Percentiles rank a stretch among this genome's conserved stretches.
Evolutionary conservation across 148 eudicot genomes (phyloP).

Genomic region (Persicaria maculosa): DNA sequence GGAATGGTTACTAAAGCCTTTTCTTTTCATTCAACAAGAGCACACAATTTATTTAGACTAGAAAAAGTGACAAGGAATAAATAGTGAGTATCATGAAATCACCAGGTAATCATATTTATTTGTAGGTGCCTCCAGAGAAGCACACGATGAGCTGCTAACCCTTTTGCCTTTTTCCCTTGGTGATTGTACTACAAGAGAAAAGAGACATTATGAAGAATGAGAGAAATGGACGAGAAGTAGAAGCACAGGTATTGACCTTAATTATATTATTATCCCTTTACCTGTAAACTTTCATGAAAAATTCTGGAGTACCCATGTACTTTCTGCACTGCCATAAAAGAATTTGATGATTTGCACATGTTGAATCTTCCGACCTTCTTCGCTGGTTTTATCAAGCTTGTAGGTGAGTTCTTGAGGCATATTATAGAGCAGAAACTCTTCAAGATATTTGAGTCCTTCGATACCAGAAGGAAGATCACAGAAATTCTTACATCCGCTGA

Average conservation of each 20-base stretch:
- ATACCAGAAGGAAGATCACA: slow-evolving; percentile 12
- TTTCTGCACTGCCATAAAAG: too few species aligned
- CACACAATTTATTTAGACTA: too few species aligned
- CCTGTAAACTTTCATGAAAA: neutral
- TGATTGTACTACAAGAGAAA: too few species aligned
- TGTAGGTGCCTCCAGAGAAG: too few species aligned
- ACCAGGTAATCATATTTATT: too few species aligned
- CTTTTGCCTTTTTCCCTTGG: too few species aligned
- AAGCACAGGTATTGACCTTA: neutral
- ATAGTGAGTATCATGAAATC: too few species aligned
- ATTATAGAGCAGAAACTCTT: slow-evolving; percentile 16
- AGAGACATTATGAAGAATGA: too few species aligned
- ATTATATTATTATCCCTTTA: neutral
- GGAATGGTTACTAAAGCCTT: too few species aligned
- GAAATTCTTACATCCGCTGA: neutral
- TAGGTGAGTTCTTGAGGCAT: slow-evolving; percentile 13
- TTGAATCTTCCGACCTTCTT: neutral
- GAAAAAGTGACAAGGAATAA: too few species aligned
- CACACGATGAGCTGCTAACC: too few species aligned
- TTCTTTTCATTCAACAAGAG: too few species aligned
- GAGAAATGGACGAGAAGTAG: neutral
- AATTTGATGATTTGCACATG: neutral
- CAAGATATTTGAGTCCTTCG: slow-evolving; percentile 9
- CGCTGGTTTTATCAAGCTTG: neutral
- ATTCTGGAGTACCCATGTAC: neutral